Base-by-base conservation (phyloP, 2,329 filamentous ascomycete species). In the Colletotrichum caudatum region DNA sequence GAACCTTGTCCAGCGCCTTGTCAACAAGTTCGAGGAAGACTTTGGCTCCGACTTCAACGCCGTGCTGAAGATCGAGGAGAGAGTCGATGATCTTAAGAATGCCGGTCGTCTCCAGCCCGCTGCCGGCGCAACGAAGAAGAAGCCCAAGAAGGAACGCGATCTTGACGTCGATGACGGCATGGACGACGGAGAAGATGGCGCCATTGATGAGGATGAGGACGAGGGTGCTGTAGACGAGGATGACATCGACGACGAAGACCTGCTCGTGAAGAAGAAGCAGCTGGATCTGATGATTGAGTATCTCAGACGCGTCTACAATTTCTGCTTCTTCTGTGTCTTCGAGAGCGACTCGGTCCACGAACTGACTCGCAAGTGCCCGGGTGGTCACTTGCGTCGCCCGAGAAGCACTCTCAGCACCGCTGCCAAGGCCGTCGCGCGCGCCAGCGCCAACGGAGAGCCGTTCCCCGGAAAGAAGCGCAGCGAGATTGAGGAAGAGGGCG, bases 241-340 rank as follows among this genome's bases (percentile, higher is more conserved):
- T 72, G 95, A 98, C 73, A 87, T 91, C 44, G 95, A 99, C 76
- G 94, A 97, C 77, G 94, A 97, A 78, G 94, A 98, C 51, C 85
- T 98, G 50, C 81, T 98, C 66, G 88, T 91, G 51, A 96, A 97
- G 86, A 98, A 98, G 88, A 98, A 99, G 86, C 95, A 96, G 78
- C 89, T 99, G 61, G 96, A 99, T 82, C 86, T 99, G 46, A 88
- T 97, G 81, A 96, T 98, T 64, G 96, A 99, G 83, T 99, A 99
- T 80, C 88, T 99, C 71, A 94, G 96, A 64, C 92, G 96, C 20
- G 96, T 99, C 64, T 97, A 97, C 87, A 98, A 96, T 83, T 98
- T 99, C 84, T 99, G 96, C 85, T 98, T 99, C 86, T 99, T 98
- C 85, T 99, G 96, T 80, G 97, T 99, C 6, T 98, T 99, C 76